Percentiles rank a stretch among this genome's conserved stretches.
phyloP scores from a whole-genome alignment of 179 eudicot genomes.

The Sideroxylon spinosum region DNA sequence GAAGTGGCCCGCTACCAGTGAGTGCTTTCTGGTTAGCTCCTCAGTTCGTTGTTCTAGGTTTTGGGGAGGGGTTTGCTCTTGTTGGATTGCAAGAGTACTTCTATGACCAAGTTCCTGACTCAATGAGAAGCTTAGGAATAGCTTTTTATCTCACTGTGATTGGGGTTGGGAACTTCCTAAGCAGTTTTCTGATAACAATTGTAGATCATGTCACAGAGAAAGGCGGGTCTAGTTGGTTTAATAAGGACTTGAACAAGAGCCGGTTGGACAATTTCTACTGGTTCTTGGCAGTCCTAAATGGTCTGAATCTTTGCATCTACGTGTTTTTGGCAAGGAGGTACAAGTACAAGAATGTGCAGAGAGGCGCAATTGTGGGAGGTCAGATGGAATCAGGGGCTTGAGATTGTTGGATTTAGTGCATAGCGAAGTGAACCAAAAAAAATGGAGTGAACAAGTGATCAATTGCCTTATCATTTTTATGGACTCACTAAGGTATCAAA shows the following conservation, averaged over 20 bases:
- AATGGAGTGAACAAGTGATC: too few species aligned
- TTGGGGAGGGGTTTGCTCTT: slow-evolving; percentile 63
- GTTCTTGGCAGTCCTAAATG: slow-evolving; percentile 41
- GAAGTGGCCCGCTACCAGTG: slow-evolving; percentile 20
- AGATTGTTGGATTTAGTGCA: neutral
- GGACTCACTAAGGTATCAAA: too few species aligned
- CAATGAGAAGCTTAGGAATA: slow-evolving; percentile 78
- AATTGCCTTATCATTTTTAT: too few species aligned
- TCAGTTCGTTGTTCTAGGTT: slow-evolving; percentile 48
- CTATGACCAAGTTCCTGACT: slow-evolving; percentile 73
- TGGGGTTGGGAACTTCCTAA: slow-evolving; percentile 55
- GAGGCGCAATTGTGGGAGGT: slow-evolving; percentile 15
- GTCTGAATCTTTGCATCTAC: slow-evolving; percentile 39
- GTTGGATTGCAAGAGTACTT: slow-evolving; percentile 80
- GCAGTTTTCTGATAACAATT: slow-evolving; percentile 42
- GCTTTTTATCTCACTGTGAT: slow-evolving; percentile 62
- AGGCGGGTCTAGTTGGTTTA: slow-evolving; percentile 57
- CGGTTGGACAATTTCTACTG: slow-evolving; percentile 65
- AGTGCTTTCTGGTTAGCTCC: slow-evolving; percentile 70
- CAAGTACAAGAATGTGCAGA: slow-evolving; percentile 52
- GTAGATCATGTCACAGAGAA: slow-evolving; percentile 40
- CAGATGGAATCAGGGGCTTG: slow-evolving; percentile 2
- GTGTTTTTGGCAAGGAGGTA: slow-evolving; percentile 40
- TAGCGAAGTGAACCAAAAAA: neutral
- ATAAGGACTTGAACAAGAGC: slow-evolving; percentile 57